Evolutionary conservation across 75 land plant genomes (phyloP).

Genomic region (Sequoiadendron giganteum): DNA sequence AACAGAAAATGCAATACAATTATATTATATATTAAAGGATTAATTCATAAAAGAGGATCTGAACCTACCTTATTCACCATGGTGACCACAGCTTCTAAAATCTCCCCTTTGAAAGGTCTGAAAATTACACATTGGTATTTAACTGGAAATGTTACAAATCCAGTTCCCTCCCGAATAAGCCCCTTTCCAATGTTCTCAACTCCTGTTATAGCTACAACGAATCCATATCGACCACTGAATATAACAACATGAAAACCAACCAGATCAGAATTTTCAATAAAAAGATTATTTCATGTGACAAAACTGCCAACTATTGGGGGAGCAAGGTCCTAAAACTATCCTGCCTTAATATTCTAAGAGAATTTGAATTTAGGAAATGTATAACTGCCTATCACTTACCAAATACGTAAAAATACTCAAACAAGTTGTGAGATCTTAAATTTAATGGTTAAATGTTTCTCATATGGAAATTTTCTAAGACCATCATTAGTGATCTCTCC

Average conservation of each 20-base stretch:
- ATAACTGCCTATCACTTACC: too few relatives aligned
- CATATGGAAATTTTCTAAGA: too few relatives aligned
- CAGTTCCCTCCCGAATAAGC: conserved; percentile 96
- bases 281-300: not conserved
- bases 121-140: conserved; percentile 95
- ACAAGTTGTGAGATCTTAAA: too few relatives aligned
- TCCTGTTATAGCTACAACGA: conserved; percentile 93
- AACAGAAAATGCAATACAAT: not conserved
- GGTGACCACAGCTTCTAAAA: conserved; percentile 93
- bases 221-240: conserved; percentile 94
- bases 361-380: too few relatives aligned
- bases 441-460: too few relatives aligned
- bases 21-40: not conserved
- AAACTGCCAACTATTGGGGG: not conserved
- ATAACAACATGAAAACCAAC: not conserved
- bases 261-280: not conserved
- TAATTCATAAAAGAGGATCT: conserved; percentile 11
- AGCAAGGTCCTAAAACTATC: not conserved
- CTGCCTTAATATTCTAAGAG: not conserved
- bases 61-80: conserved; percentile 92
- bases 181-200: conserved; percentile 92
- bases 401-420: too few relatives aligned
- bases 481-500: too few relatives aligned
- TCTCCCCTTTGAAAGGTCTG: conserved; percentile 97
- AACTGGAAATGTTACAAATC: conserved; percentile 94